Conservation (phyloP, 768 basidiomycete species). For the Auricularia heimuer region DNA sequence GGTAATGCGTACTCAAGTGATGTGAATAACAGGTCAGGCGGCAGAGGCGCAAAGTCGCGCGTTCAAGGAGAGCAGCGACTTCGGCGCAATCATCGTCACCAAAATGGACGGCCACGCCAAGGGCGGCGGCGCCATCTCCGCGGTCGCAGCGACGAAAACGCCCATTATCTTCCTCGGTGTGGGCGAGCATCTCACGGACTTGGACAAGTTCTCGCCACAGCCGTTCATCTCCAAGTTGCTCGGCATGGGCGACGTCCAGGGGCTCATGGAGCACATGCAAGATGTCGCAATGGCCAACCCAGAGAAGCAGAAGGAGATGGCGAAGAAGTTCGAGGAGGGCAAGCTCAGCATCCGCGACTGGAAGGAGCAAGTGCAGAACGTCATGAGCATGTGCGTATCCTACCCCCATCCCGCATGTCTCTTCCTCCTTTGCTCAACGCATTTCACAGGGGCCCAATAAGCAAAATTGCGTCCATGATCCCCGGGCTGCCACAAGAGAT, state of each 20-base stretch:
- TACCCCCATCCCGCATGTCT: conserved; percentile 7
- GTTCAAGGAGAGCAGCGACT: conserved; percentile 96
- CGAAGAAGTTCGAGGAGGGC: conserved; percentile 94
- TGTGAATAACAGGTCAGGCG: conserved; percentile 65
- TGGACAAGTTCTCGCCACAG: conserved; percentile 90
- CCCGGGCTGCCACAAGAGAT: conserved; percentile 90
- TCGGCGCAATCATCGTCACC: conserved; percentile 98
- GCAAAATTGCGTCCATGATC: conserved; percentile 98
- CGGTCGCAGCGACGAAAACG: conserved; percentile 98
- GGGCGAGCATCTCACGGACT: conserved; percentile 94
- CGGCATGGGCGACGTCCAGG: conserved; percentile 93
- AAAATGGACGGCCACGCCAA: conserved; percentile 99
- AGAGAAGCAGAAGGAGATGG: conserved; percentile 96
- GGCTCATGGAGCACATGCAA: conserved; percentile 97
- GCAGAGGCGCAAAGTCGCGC: conserved; percentile 93
- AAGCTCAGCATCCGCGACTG: conserved; percentile 95
- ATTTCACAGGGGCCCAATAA: conserved; percentile 81
- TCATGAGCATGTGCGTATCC: conserved; percentile 87
- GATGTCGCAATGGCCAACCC: conserved; percentile 89
- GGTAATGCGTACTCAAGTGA: background rate
- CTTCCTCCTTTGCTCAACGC: conserved; percentile 1
- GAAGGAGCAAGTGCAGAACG: conserved; percentile 93
- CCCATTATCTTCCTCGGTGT: conserved; percentile 98
- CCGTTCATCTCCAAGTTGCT: conserved; percentile 96
- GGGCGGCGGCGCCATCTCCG: conserved; percentile 97